These are phyloP conservation scores for Berkeleyomyces rouxiae DNA, from an alignment of 2,329 filamentous ascomycete species.

Conservation along the genomic window DNA sequence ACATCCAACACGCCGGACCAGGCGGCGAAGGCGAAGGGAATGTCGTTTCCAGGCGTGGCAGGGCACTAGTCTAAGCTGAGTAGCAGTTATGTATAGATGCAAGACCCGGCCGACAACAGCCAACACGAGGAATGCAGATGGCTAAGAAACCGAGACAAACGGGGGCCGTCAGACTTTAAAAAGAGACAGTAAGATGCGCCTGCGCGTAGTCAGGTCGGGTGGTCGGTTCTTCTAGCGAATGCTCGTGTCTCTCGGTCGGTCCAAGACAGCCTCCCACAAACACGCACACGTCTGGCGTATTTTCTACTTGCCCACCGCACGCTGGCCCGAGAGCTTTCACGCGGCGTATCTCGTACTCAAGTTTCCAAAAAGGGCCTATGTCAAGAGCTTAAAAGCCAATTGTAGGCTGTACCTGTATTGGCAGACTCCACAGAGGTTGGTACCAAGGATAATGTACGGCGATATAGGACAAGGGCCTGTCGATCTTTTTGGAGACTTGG, in stretches of 20 bases:
- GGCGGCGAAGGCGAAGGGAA: not conserved
- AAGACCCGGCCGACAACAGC: no score
- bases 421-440: no score
- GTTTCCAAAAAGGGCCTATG: not conserved
- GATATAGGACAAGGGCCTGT: not conserved
- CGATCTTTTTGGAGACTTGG: not conserved
- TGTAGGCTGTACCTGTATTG: no score
- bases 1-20: conserved; percentile 7
- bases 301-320: not conserved
- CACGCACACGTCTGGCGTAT: not conserved
- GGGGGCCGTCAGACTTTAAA: not conserved
- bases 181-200: no score
- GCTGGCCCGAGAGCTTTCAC: not conserved
- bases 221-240: no score
- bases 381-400: no score
- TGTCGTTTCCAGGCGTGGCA: no score
- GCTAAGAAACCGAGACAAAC: not conserved
- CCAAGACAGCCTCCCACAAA: not conserved
- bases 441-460: not conserved
- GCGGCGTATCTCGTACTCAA: not conserved
- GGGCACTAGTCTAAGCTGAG: no score
- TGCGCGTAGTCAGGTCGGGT: no score
- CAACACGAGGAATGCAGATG: not conserved
- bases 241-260: no score
- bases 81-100: no score